Evolutionary conservation across 1,139 yeast species (phyloP).

Genomic region (Yamadazyma dushanensis): DNA sequence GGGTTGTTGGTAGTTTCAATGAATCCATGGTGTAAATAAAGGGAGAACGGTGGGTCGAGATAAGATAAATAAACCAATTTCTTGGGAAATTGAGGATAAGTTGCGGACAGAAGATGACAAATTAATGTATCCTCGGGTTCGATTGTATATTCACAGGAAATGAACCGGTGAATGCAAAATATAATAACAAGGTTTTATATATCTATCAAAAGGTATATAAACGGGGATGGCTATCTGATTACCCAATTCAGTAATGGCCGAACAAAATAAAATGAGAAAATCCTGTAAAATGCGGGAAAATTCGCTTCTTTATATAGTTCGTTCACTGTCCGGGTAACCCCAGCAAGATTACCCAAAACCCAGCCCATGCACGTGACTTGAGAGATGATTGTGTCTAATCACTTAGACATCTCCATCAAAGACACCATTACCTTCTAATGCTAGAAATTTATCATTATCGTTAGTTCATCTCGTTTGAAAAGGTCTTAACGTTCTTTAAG

Average conservation of each 20-base stretch:
- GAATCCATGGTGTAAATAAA: constrained; percentile 55
- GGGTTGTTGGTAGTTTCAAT: constrained; percentile 72
- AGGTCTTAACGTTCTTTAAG: constrained; percentile 69
- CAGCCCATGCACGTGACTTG: constrained; percentile 1
- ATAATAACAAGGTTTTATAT: constrained; percentile 3
- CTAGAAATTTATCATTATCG: too few relatives aligned
- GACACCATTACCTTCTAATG: background rate
- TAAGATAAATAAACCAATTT: background rate
- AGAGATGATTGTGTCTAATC: too few relatives aligned
- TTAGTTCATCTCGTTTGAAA: too few relatives aligned
- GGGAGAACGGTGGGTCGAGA: background rate
- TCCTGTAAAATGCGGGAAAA: constrained; percentile 9
- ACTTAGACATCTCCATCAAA: too few relatives aligned
- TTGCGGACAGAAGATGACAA: constrained; percentile 29
- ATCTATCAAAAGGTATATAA: constrained; percentile 3
- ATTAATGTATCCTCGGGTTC: constrained; percentile 41
- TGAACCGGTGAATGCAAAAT: background rate
- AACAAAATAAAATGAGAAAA: constrained; percentile 3
- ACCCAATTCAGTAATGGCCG: constrained; percentile 4
- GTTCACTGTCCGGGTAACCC: constrained; percentile 11
- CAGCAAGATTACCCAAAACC: background rate
- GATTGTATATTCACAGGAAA: background rate
- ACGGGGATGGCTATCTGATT: constrained; percentile 3
- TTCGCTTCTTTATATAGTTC: constrained; percentile 11
- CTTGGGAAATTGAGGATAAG: background rate